These are phyloP conservation scores for Gelatoporia subvermispora DNA, from an alignment of 768 basidiomycete genomes.

Conservation along the genomic window DNA sequence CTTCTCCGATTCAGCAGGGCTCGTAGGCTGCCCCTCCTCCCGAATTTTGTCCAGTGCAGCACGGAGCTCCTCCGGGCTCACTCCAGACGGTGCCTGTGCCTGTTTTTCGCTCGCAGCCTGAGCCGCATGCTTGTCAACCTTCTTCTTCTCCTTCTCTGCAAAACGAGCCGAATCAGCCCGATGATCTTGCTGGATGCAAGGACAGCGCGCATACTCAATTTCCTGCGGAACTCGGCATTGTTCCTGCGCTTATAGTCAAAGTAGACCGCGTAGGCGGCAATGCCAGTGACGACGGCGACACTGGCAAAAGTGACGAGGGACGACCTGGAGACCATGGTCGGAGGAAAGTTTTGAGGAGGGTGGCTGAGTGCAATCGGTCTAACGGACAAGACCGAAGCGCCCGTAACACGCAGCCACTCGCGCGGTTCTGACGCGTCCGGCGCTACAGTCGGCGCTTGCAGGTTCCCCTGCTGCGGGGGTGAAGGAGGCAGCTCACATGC, in stretches of 20 bases:
- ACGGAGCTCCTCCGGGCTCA: slow-evolving; percentile 50
- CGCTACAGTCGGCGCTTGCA: background rate
- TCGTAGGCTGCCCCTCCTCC: slow-evolving; percentile 60
- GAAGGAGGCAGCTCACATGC: no score
- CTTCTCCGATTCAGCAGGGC: slow-evolving; percentile 74
- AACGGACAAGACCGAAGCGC: slow-evolving; percentile 8
- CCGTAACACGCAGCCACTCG: slow-evolving; percentile 1
- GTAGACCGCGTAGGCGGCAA: slow-evolving; percentile 82
- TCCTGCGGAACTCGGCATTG: slow-evolving; percentile 82
- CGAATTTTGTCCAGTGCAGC: slow-evolving; percentile 64
- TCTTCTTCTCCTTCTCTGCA: slow-evolving; percentile 89
- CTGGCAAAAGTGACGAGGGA: slow-evolving; percentile 36
- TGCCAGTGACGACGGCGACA: slow-evolving; percentile 42
- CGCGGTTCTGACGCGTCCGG: slow-evolving; percentile 3
- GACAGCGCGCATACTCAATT: slow-evolving; percentile 59
- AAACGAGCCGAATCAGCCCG: background rate
- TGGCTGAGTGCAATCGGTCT: no score
- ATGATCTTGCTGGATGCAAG: background rate
- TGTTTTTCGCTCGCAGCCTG: slow-evolving; percentile 30
- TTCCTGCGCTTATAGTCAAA: slow-evolving; percentile 94
- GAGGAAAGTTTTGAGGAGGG: slow-evolving; percentile 12
- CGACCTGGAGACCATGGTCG: slow-evolving; percentile 25
- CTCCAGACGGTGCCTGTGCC: slow-evolving; percentile 9
- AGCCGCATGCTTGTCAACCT: slow-evolving; percentile 63
- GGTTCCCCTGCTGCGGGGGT: no score